phyloP scores from a whole-genome alignment of 2,329 filamentous ascomycete species.

The Fusarium anguioides region DNA sequence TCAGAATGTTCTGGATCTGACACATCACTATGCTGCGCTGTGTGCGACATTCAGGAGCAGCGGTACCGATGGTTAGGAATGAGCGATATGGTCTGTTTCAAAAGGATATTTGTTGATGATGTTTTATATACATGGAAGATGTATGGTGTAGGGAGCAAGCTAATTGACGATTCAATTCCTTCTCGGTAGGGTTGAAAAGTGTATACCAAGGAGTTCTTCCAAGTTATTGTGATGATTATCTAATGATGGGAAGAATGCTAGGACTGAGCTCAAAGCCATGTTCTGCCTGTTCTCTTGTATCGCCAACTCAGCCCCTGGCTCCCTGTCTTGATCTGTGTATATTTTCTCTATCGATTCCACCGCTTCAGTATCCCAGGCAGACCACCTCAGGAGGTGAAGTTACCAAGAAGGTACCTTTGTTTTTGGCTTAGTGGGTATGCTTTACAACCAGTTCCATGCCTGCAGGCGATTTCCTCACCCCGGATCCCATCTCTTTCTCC shows the following conservation, averaged over 20 bases:
- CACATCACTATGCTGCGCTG: slow-evolving; percentile 93
- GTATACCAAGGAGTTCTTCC: slow-evolving; percentile 5
- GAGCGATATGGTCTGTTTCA: slow-evolving; percentile 10
- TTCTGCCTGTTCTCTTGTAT: slow-evolving; percentile 1
- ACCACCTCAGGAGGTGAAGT: background rate
- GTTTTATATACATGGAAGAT: slow-evolving; percentile 22
- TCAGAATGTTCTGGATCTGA: slow-evolving; percentile 91
- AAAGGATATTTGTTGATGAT: slow-evolving; percentile 3
- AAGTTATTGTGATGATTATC: background rate
- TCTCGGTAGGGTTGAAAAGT: slow-evolving; percentile 26
- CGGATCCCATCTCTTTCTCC: no score
- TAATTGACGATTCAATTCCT: slow-evolving; percentile 26
- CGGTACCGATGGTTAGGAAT: slow-evolving; percentile 79
- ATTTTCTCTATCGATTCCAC: slow-evolving; percentile 3
- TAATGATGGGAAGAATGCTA: slow-evolving; percentile 50
- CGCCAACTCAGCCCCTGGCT: background rate
- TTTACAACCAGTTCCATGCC: no score
- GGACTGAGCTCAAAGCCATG: slow-evolving; percentile 46
- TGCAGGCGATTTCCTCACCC: no score
- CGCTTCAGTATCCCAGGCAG: no score
- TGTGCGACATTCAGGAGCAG: slow-evolving; percentile 96
- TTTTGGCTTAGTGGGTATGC: no score
- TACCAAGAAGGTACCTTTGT: no score
- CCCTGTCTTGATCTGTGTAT: slow-evolving; percentile 17
- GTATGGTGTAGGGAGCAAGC: slow-evolving; percentile 22